These are phyloP conservation scores for Ceratorhiza oryzae-sativae DNA, from an alignment of 1,284 basidiomycete genomes.

Conservation along the genomic window DNA sequence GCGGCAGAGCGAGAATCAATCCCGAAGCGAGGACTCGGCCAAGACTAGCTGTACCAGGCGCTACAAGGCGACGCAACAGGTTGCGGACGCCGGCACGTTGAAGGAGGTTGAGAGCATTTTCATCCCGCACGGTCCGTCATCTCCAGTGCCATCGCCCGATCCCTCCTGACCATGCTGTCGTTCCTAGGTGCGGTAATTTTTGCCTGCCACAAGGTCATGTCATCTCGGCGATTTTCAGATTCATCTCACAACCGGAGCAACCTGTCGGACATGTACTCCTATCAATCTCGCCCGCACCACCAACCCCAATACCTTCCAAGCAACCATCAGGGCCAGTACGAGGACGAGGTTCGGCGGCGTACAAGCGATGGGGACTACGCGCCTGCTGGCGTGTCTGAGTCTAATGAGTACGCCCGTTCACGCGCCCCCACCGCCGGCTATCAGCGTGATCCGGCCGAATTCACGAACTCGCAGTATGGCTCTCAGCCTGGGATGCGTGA, in stretches of 20 bases:
- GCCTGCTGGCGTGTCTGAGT: constrained; percentile 24
- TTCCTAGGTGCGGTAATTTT: constrained; percentile 77
- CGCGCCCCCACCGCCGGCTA: constrained; percentile 10
- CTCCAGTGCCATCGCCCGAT: constrained; percentile 36
- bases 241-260: constrained; percentile 7
- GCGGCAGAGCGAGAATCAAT: constrained; percentile 50
- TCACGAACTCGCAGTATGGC: constrained; percentile 6
- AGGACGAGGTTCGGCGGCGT: constrained; percentile 7
- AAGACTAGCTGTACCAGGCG: constrained; percentile 94
- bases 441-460: constrained; percentile 21
- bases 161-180: constrained; percentile 50
- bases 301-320: constrained; percentile 25
- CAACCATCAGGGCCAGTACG: constrained; percentile 22
- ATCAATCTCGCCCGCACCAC: constrained; percentile 34
- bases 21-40: constrained; percentile 60
- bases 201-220: constrained; percentile 77
- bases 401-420: constrained; percentile 17
- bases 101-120: constrained; percentile 85
- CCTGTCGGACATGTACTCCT: constrained; percentile 37
- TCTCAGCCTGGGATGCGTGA: constrained; percentile 13
- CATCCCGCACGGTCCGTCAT: constrained; percentile 84
- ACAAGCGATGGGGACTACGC: constrained; percentile 13
- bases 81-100: constrained; percentile 65
- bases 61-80: constrained; percentile 80
- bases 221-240: constrained; percentile 13